A percentile compares a stretch with the other conserved stretches of the same genome.
These are phyloP conservation scores for Tillandsia leiboldiana DNA, from an alignment of 176 grass and related monocot species.

Conservation along the genomic window DNA sequence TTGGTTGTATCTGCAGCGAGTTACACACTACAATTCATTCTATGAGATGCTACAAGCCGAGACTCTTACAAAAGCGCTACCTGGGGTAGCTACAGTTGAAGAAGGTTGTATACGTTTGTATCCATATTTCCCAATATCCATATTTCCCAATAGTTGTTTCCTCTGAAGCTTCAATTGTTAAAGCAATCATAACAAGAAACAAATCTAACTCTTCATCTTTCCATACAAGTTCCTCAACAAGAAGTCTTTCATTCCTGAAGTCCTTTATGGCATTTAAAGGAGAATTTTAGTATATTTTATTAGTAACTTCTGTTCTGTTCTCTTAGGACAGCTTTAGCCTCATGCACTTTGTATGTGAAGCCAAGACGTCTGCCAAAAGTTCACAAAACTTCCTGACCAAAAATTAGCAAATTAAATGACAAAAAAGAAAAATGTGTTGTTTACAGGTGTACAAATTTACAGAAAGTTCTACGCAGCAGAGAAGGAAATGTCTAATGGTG, in stretches of 20 bases:
- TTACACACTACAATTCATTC: constrained; percentile 53
- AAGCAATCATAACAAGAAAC: background rate
- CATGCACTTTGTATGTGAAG: no score
- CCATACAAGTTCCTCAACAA: no score
- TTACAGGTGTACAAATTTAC: constrained; percentile 64
- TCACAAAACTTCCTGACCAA: background rate
- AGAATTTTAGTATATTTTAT: no score
- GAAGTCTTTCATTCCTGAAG: no score
- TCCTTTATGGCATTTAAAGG: no score
- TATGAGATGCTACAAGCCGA: constrained; percentile 70
- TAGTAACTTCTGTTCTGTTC: no score
- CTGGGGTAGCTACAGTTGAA: constrained; percentile 55
- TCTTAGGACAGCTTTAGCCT: no score
- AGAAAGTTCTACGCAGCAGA: constrained; percentile 78
- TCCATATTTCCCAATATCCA: background rate
- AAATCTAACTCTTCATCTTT: no score
- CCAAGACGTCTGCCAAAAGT: no score
- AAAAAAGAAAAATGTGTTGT: constrained; percentile 16
- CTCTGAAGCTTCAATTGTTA: background rate
- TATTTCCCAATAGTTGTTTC: background rate
- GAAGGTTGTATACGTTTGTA: constrained; percentile 40
- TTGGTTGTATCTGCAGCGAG: constrained; percentile 30
- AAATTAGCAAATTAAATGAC: background rate
- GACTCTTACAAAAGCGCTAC: constrained; percentile 71
- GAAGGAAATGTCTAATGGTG: constrained; percentile 53